phyloP scores from a whole-genome alignment of 2,329 filamentous ascomycete species.

The Colletotrichum camelliae region DNA sequence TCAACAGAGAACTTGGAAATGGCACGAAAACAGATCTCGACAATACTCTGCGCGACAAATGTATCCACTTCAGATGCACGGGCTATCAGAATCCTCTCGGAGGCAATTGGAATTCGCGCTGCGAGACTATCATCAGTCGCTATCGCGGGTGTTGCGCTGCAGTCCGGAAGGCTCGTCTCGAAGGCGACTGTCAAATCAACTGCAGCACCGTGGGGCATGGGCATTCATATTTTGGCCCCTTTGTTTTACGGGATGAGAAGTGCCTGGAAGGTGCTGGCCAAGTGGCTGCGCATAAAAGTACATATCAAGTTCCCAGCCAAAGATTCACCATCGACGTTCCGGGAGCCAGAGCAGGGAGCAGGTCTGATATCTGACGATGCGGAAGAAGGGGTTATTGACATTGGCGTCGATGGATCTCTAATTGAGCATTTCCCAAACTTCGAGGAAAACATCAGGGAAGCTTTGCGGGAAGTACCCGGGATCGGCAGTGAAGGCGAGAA shows the following conservation, averaged over 20 bases:
- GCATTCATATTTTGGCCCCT: background rate
- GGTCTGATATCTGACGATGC: conserved; percentile 8
- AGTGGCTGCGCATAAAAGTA: background rate
- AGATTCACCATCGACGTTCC: background rate
- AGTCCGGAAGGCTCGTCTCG: conserved; percentile 20
- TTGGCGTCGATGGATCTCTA: conserved; percentile 75
- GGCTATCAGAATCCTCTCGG: conserved; percentile 64
- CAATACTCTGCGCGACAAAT: conserved; percentile 45
- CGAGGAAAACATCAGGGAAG: conserved; percentile 68
- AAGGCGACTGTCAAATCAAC: background rate
- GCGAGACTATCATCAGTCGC: conserved; percentile 26
- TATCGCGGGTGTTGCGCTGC: conserved; percentile 27
- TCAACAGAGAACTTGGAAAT: conserved; percentile 55
- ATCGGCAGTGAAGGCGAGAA: conserved; percentile 67
- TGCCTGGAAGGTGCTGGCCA: background rate
- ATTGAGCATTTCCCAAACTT: conserved; percentile 77
- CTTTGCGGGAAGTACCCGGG: conserved; percentile 64
- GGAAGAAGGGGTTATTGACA: conserved; percentile 57
- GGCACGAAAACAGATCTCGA: conserved; percentile 38
- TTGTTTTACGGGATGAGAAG: background rate
- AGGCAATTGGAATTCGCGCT: conserved; percentile 24
- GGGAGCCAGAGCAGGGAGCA: fast-evolving
- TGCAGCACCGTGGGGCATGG: background rate
- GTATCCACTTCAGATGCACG: conserved; percentile 62
- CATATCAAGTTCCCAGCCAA: background rate